Base-by-base conservation (phyloP, 1,284 basidiomycete species). In the Afroboletus lepidellus region DNA sequence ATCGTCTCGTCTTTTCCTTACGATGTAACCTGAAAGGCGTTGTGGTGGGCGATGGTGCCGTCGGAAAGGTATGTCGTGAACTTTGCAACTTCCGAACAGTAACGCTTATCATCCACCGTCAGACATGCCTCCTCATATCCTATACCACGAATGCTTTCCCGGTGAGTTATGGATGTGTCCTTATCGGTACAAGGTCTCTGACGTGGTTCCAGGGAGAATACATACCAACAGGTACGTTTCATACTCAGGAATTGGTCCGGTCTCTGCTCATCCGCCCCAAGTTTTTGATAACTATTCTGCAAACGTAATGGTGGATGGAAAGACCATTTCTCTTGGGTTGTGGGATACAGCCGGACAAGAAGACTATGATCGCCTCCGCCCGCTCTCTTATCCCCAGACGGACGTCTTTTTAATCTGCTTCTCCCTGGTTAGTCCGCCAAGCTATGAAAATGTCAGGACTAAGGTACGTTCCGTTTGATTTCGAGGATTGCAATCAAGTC, bases 261-360 rank as follows among this genome's bases (percentile, higher is more conserved):
- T 41, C 51, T 29, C 51, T 55, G 32, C 58, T 71, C 23, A 67
- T 50, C 47, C 18, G 42, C 18, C 56, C 24, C 60, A 67, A 86
- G 92, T 94, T 45, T 95, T 96, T 68, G 93, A 96, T 77, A 96
- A 97, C 77, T 97, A 96, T 71, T 92, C 91, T 54, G 90, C 88
- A 54, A 91, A 94, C 76, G 95, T 99, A 57, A 95, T 97, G 85
- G 95, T 99, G 55, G 97, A 99, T 67, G 94, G 94, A 64, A 97
- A 98, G 80, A 97, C 97, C 43, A 96, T 99, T 64, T 94, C 92
- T 53, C 85, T 99, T 53, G 96, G 96, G 51, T 78, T 98, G 53
- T 98, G 94, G 95, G 94, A 98, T 82, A 98, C 95, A n/a, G 95
- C 95, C 46, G 95, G 95, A 63, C 95, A 98, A 76, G 95, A 98